Evolutionary conservation across 768 basidiomycete species (phyloP).

Genomic region (Lactarius sp.): DNA sequence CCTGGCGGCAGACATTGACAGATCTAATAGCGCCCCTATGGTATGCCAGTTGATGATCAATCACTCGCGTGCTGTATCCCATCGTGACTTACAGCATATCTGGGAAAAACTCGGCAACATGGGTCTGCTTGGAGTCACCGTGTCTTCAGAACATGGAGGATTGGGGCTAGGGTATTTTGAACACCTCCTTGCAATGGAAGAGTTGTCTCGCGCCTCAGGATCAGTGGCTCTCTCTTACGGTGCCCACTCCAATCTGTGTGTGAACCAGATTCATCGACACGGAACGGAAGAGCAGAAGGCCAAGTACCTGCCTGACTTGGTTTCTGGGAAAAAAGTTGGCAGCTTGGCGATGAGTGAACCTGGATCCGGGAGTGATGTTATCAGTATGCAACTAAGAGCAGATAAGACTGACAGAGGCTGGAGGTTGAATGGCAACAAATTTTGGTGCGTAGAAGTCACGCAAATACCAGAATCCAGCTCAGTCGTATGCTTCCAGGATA

Average conservation of each 20-base stretch:
- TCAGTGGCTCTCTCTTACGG: slow-evolving; percentile 91
- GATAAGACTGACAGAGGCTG: slow-evolving; percentile 74
- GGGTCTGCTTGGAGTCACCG: slow-evolving; percentile 89
- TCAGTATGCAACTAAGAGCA: slow-evolving; percentile 84
- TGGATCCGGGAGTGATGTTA: slow-evolving; percentile 91
- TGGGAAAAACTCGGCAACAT: slow-evolving; percentile 89
- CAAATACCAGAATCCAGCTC: not conserved
- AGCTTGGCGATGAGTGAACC: slow-evolving; percentile 94
- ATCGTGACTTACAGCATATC: slow-evolving; percentile 50
- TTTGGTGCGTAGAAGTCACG: slow-evolving; percentile 56
- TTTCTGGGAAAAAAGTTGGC: slow-evolving; percentile 79
- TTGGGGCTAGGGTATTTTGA: slow-evolving; percentile 79
- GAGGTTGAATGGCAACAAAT: slow-evolving; percentile 84
- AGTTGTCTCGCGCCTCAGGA: slow-evolving; percentile 83
- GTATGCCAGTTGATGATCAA: slow-evolving; percentile 38
- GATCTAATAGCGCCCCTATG: slow-evolving; percentile 72
- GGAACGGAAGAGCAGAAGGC: slow-evolving; percentile 79
- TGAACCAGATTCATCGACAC: slow-evolving; percentile 68
- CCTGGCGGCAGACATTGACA: slow-evolving; percentile 80
- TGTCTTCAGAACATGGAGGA: slow-evolving; percentile 75
- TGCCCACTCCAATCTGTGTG: slow-evolving; percentile 87
- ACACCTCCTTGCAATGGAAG: slow-evolving; percentile 93
- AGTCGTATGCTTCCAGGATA: slow-evolving; percentile 52
- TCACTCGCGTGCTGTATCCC: not conserved
- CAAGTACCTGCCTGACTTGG: slow-evolving; percentile 77